Evolutionary conservation across 768 basidiomycete genomes (phyloP).

Genomic region (Leccinellum rugosiceps): DNA sequence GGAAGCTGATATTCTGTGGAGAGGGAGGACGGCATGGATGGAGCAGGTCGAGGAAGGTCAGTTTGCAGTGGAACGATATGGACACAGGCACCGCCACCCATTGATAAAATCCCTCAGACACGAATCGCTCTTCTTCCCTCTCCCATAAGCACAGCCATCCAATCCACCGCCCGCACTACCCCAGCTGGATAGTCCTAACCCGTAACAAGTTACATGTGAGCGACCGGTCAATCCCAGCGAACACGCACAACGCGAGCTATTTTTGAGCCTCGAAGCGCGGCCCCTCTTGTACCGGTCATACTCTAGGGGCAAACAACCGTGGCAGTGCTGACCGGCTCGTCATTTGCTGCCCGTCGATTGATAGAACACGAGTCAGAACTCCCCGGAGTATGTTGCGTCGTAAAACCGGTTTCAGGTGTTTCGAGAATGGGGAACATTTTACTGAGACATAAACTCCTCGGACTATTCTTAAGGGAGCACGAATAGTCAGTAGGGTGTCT

Average conservation of each 20-base stretch:
- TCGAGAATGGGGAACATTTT: neutral
- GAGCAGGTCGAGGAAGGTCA: conserved; percentile 1
- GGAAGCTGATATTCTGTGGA: neutral
- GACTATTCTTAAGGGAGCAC: neutral
- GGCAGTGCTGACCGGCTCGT: neutral
- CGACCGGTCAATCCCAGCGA: neutral
- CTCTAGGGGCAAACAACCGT: neutral
- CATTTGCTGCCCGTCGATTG: neutral
- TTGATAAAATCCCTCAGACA: conserved; percentile 7
- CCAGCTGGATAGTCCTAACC: neutral
- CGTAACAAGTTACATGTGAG: neutral
- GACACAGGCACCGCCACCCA: conserved; percentile 14
- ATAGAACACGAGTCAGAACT: neutral
- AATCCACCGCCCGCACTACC: neutral
- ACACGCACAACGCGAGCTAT: neutral
- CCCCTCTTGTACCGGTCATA: neutral
- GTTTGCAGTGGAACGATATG: neutral
- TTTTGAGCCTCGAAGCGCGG: neutral
- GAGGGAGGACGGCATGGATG: conserved; percentile 14
- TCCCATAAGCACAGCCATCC: neutral
- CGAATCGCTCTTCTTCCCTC: neutral
- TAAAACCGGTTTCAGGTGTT: neutral
- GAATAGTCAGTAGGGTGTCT: neutral
- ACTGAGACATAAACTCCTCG: neutral
- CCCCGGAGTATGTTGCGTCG: neutral